These are phyloP conservation scores for Aspergillus brasiliensis DNA, from an alignment of 2,329 filamentous ascomycete genomes.

Conservation along the genomic window DNA sequence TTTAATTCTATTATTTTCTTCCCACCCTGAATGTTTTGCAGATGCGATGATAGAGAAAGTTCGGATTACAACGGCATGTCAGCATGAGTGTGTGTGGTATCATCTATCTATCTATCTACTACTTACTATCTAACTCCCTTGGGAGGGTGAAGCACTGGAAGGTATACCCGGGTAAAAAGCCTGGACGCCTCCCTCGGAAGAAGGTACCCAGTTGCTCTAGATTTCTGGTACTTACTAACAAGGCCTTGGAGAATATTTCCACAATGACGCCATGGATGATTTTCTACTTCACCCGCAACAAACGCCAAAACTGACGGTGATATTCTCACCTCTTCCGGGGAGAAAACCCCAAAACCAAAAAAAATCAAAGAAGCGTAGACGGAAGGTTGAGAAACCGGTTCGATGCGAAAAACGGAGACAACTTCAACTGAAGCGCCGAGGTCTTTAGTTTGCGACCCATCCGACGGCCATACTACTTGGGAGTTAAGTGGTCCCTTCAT, in stretches of 20 bases:
- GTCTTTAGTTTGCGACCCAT: not conserved
- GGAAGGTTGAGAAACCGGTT: not conserved
- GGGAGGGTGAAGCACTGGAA: not conserved
- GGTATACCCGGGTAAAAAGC: not conserved
- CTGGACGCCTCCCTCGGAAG: not conserved
- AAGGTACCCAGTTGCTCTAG: not conserved
- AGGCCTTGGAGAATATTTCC: conserved; percentile 10
- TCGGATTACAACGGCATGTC: not conserved
- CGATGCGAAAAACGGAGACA: not conserved
- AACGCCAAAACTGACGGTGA: not conserved
- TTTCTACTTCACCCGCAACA: not conserved
- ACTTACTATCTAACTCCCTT: not conserved
- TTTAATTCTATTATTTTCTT: too few species aligned
- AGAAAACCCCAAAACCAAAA: not conserved
- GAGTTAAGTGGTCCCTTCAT: conserved; percentile 8
- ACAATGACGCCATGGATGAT: not conserved
- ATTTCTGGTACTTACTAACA: not conserved
- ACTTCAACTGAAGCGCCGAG: not conserved
- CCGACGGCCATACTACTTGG: not conserved
- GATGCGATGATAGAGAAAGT: not conserved
- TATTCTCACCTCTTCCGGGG: not conserved
- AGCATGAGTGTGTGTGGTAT: too few species aligned
- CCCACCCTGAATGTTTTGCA: not conserved
- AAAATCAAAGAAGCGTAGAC: not conserved
- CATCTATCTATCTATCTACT: too few species aligned